These are phyloP conservation scores for Camelina hispida DNA, from an alignment of 345 rosid genomes.

Conservation along the genomic window DNA sequence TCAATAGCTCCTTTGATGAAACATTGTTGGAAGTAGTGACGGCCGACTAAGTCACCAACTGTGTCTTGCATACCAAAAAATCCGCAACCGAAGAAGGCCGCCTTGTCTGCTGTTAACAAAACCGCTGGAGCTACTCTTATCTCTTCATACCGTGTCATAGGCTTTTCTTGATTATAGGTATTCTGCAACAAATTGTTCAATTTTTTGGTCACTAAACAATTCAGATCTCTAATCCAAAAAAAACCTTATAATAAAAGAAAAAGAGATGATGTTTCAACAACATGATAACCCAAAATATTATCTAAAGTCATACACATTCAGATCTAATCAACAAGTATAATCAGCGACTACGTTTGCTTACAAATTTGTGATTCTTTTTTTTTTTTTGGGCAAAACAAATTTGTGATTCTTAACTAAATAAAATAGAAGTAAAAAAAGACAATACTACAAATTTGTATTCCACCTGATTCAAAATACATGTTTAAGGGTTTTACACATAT, in stretches of 20 bases:
- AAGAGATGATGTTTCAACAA: too few species aligned
- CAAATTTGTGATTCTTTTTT: too few species aligned
- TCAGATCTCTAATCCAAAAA: background rate
- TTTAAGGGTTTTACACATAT: too few species aligned
- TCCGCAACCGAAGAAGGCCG: slow-evolving; percentile 39
- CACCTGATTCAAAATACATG: too few species aligned
- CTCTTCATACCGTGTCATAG: background rate
- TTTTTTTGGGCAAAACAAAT: too few species aligned
- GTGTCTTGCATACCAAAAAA: slow-evolving; percentile 50
- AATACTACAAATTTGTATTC: too few species aligned
- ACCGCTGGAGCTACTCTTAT: slow-evolving; percentile 50
- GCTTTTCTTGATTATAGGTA: slow-evolving; percentile 25
- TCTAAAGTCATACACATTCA: too few species aligned
- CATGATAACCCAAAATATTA: too few species aligned
- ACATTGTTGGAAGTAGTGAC: slow-evolving; percentile 48
- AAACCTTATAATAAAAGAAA: background rate
- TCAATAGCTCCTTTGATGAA: slow-evolving; percentile 48
- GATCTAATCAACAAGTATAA: too few species aligned
- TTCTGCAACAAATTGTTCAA: slow-evolving; percentile 45
- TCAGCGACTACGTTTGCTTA: background rate
- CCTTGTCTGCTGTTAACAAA: slow-evolving; percentile 41
- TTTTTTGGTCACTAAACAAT: background rate
- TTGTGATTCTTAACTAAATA: too few species aligned
- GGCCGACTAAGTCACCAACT: slow-evolving; percentile 39
- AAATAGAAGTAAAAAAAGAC: too few species aligned